These are phyloP conservation scores for Gremmenia infestans DNA, from an alignment of 2,329 filamentous ascomycete species.

Conservation along the genomic window DNA sequence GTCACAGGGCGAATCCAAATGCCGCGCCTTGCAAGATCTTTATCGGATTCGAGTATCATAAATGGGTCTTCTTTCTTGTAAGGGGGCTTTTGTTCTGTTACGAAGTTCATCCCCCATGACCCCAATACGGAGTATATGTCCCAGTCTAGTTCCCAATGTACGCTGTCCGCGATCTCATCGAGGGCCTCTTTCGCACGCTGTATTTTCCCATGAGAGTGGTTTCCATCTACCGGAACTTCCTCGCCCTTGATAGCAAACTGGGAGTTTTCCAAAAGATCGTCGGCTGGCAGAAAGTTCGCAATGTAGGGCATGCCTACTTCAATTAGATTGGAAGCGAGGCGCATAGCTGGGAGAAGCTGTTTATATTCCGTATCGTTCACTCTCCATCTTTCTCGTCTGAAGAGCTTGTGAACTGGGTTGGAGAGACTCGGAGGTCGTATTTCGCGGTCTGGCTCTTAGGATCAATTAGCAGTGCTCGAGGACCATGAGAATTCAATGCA, in stretches of 20 bases:
- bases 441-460: neutral
- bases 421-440: conserved; percentile 6
- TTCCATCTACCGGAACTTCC: neutral
- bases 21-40: conserved; percentile 1
- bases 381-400: conserved; percentile 17
- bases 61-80: conserved; percentile 2
- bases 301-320: conserved; percentile 21
- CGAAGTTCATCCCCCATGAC: conserved; percentile 17
- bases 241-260: neutral
- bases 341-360: conserved; percentile 22
- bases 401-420: conserved; percentile 11
- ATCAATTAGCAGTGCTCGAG: conserved; percentile 8
- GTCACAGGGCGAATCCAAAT: conserved; percentile 13
- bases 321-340: conserved; percentile 22
- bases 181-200: conserved; percentile 13
- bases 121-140: conserved; percentile 11
- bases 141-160: conserved; percentile 22
- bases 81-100: conserved; percentile 4
- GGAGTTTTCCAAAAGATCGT: conserved; percentile 4
- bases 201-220: neutral
- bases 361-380: conserved; percentile 17
- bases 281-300: conserved; percentile 19
- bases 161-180: conserved; percentile 12
- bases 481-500: neutral
- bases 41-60: conserved; percentile 11